Conservation (phyloP, 306 rosid genomes). For the Fagus crenata region DNA sequence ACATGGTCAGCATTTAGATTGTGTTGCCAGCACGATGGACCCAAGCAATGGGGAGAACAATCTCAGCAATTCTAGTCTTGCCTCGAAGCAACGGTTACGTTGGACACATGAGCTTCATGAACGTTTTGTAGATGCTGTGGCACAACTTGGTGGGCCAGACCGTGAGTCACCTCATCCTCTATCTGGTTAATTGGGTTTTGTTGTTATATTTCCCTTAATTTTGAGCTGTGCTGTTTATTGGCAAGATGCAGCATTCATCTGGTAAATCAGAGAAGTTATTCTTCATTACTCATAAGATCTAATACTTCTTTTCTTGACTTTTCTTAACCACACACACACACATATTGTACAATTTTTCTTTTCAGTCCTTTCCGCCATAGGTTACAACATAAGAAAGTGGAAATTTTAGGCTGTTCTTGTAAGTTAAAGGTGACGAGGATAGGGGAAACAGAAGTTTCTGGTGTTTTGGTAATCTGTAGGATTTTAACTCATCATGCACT, state of each 20-base stretch:
- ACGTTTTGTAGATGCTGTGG: conserved; percentile 94
- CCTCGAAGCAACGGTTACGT: conserved; percentile 86
- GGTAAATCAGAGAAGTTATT: not conserved
- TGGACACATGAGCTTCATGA: conserved; percentile 98
- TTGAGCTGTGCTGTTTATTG: conserved; percentile 18
- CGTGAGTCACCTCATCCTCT: conserved; percentile 62
- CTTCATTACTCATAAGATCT: not conserved
- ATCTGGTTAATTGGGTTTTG: conserved; percentile 29
- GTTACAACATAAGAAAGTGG: not conserved
- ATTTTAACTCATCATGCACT: not conserved
- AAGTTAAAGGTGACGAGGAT: conserved; percentile 1
- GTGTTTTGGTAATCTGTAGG: not conserved
- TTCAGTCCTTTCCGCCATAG: not conserved
- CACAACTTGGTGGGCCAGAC: conserved; percentile 98
- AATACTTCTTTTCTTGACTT: not conserved
- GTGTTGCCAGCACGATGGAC: conserved; percentile 67
- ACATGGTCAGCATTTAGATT: conserved; percentile 56
- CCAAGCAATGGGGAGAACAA: conserved; percentile 61
- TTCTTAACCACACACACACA: not conserved
- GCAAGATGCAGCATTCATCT: not conserved
- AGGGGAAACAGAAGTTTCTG: not conserved
- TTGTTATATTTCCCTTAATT: not conserved
- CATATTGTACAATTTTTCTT: not conserved
- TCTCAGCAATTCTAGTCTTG: conserved; percentile 54
- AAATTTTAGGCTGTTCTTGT: not conserved